These are phyloP conservation scores for Cyberlindnera veronae DNA, from an alignment of 805 yeast genomes.

Conservation along the genomic window DNA sequence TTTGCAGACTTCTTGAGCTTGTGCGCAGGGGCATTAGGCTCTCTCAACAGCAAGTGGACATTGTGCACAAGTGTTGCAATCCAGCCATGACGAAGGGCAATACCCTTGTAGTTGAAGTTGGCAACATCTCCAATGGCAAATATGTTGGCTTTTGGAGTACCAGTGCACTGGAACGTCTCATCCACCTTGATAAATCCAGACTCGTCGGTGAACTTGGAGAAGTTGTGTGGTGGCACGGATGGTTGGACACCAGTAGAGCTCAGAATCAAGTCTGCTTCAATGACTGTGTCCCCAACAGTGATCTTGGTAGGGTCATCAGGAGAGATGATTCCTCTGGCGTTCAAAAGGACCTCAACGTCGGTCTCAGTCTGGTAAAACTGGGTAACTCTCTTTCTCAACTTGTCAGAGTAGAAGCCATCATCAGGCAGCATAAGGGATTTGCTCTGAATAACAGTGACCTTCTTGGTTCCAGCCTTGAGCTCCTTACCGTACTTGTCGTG, in stretches of 20 bases:
- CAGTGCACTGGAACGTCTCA: conserved; percentile 24
- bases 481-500: conserved; percentile 21
- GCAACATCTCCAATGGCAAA: conserved; percentile 35
- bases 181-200: conserved; percentile 22
- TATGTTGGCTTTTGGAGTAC: conserved; percentile 20
- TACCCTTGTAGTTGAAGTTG: conserved; percentile 25
- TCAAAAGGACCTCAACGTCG: conserved; percentile 19
- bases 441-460: conserved; percentile 20
- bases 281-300: conserved; percentile 4
- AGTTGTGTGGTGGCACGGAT: conserved; percentile 20
- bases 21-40: background rate
- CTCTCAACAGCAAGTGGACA: conserved; percentile 7
- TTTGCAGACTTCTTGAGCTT: conserved; percentile 2
- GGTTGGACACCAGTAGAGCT: conserved; percentile 22
- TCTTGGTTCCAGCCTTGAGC: conserved; percentile 13
- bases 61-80: conserved; percentile 18
- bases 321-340: conserved; percentile 8
- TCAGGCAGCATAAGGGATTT: conserved; percentile 11
- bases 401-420: conserved; percentile 12
- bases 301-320: conserved; percentile 4
- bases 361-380: conserved; percentile 14
- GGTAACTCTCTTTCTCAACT: conserved; percentile 19
- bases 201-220: conserved; percentile 10
- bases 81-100: conserved; percentile 16
- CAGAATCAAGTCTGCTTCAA: conserved; percentile 22